phyloP scores from a whole-genome alignment of 805 yeast genomes.

The Millerozyma miso region DNA sequence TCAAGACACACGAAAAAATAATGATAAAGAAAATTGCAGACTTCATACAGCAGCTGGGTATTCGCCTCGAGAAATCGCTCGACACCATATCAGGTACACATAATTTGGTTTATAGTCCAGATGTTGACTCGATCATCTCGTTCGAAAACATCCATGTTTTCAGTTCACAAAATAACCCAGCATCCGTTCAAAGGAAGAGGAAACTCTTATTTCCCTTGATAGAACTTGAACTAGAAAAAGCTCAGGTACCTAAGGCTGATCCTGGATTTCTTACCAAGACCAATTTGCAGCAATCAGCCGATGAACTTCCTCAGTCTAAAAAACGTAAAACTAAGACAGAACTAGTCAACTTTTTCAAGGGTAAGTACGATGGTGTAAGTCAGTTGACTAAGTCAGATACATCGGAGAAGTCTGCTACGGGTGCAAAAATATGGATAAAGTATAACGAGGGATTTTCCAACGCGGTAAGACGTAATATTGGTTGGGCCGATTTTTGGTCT shows the following conservation, averaged over 20 bases:
- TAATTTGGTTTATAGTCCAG: constrained; percentile 28
- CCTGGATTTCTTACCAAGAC: constrained; percentile 1
- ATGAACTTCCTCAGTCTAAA: constrained; percentile 10
- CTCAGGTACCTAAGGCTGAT: constrained; percentile 10
- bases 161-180: constrained; percentile 10
- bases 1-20: constrained; percentile 24
- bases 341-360: constrained; percentile 37
- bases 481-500: constrained; percentile 68
- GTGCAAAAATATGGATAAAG: constrained; percentile 68
- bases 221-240: constrained; percentile 28
- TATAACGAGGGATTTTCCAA: constrained; percentile 89
- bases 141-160: constrained; percentile 19
- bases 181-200: constrained; percentile 24
- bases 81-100: constrained; percentile 29
- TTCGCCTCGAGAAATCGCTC: constrained; percentile 34
- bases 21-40: constrained; percentile 34
- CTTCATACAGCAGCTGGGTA: constrained; percentile 35
- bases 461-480: constrained; percentile 80
- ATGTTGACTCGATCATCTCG: constrained; percentile 29
- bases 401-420: constrained; percentile 24
- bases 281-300: constrained; percentile 5
- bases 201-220: constrained; percentile 35
- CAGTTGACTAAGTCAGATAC: constrained; percentile 21
- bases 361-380: constrained; percentile 31
- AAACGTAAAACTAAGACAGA: constrained; percentile 23